Percentiles rank a stretch among this genome's conserved stretches.
Evolutionary conservation across 768 basidiomycete genomes (phyloP).

Genomic region (Lepiota venenata): DNA sequence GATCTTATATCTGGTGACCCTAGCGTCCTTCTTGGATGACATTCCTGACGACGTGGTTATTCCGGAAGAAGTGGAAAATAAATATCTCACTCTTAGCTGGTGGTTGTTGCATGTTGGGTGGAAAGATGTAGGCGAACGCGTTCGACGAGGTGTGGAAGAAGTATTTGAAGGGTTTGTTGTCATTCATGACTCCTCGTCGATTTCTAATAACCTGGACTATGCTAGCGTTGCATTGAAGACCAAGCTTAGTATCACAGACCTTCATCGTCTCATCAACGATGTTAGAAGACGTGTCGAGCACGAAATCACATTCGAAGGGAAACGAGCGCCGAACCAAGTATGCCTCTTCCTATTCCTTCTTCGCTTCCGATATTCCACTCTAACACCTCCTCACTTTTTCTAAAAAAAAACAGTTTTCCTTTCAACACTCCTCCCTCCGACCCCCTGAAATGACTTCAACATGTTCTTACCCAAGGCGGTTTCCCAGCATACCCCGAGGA

Average conservation of each 20-base stretch:
- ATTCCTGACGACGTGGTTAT: slow-evolving; percentile 21
- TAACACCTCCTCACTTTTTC: not conserved
- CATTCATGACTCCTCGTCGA: too few species aligned
- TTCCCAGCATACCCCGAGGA: slow-evolving; percentile 17
- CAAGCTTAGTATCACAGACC: slow-evolving; percentile 65
- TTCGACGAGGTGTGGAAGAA: slow-evolving; percentile 25
- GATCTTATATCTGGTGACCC: slow-evolving; percentile 16
- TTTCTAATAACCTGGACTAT: not conserved
- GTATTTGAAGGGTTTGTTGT: slow-evolving; percentile 76
- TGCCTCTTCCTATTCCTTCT: slow-evolving; percentile 18
- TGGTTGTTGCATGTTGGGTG: slow-evolving; percentile 19
- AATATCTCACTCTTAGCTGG: slow-evolving; percentile 19
- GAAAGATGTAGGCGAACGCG: slow-evolving; percentile 19
- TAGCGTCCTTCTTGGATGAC: slow-evolving; percentile 15
- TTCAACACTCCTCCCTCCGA: slow-evolving; percentile 72
- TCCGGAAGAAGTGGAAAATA: slow-evolving; percentile 62
- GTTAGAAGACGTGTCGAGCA: slow-evolving; percentile 77
- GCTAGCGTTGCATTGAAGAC: slow-evolving; percentile 80
- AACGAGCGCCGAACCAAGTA: slow-evolving; percentile 54
- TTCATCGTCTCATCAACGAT: slow-evolving; percentile 66
- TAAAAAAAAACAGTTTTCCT: slow-evolving; percentile 51
- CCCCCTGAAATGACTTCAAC: slow-evolving; percentile 64
- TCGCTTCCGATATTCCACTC: not conserved
- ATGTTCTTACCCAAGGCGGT: slow-evolving; percentile 68
- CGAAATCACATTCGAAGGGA: slow-evolving; percentile 60